phyloP scores from a whole-genome alignment of 352 stramenopile genomes.

The Phytopythium oedochilum region DNA sequence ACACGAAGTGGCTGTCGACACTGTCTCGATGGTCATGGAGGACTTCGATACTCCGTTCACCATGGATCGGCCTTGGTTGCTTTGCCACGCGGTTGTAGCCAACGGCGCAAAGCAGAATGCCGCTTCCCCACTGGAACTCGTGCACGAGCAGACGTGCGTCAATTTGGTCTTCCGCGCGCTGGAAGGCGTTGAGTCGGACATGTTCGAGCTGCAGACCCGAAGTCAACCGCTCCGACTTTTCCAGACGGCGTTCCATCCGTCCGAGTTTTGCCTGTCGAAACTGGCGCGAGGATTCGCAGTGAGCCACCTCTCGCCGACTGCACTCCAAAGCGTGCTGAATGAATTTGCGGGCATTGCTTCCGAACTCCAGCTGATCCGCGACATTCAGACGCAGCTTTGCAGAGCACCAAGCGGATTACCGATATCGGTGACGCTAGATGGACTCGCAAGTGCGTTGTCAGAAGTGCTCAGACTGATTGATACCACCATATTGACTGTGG shows the following conservation, averaged over 20 bases:
- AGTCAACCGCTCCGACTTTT: slow-evolving; percentile 20
- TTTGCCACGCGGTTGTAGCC: slow-evolving; percentile 24
- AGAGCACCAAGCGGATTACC: slow-evolving; percentile 5
- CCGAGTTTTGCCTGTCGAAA: slow-evolving; percentile 18
- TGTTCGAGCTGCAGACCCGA: slow-evolving; percentile 34
- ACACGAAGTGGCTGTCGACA: background rate
- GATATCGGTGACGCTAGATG: slow-evolving; percentile 37
- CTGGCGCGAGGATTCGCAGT: slow-evolving; percentile 21
- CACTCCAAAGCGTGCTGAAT: slow-evolving; percentile 27
- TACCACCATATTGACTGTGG: slow-evolving; percentile 17
- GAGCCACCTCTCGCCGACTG: slow-evolving; percentile 42
- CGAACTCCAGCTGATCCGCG: slow-evolving; percentile 48
- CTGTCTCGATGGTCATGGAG: background rate
- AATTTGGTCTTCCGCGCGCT: slow-evolving; percentile 54
- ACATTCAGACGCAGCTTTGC: slow-evolving; percentile 25
- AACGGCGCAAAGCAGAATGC: background rate
- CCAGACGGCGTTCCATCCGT: slow-evolving; percentile 24
- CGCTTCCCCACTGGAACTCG: slow-evolving; percentile 14
- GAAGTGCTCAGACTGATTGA: slow-evolving; percentile 19
- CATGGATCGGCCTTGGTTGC: slow-evolving; percentile 28
- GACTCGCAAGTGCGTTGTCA: slow-evolving; percentile 39
- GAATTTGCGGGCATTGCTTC: slow-evolving; percentile 27
- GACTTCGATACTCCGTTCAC: slow-evolving; percentile 12
- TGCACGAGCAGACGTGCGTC: slow-evolving; percentile 49
- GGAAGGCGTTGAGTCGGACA: slow-evolving; percentile 35